Percentiles rank a stretch among this genome's conserved stretches.
Evolutionary conservation across 1,284 basidiomycete species (phyloP).

Genomic region (Phylloporus sp.): DNA sequence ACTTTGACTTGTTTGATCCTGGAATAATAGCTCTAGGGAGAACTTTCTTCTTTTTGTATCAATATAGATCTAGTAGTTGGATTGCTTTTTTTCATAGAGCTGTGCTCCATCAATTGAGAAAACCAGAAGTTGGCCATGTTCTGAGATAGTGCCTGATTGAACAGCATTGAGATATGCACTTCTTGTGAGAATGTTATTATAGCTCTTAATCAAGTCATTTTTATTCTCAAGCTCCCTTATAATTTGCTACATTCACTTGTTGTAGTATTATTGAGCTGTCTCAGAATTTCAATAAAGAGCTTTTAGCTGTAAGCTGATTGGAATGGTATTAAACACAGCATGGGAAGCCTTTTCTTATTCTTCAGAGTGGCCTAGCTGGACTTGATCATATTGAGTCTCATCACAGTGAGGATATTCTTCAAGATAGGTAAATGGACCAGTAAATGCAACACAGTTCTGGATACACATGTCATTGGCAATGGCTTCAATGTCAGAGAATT

Average conservation of each 20-base stretch:
- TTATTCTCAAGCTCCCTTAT: not conserved
- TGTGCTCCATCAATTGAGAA: conserved; percentile 4
- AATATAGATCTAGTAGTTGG: conserved; percentile 4
- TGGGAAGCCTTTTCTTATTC: not conserved
- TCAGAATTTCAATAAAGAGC: not conserved
- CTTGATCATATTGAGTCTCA: not conserved
- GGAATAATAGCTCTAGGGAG: conserved; percentile 6
- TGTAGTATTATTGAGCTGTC: not conserved
- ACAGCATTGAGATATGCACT: not conserved
- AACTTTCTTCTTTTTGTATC: conserved; percentile 15
- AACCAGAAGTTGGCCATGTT: not conserved
- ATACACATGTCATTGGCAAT: not conserved
- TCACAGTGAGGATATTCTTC: not conserved
- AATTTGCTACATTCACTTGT: not conserved
- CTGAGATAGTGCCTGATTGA: not conserved
- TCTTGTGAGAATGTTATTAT: not conserved
- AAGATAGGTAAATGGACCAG: not conserved
- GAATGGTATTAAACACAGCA: not conserved
- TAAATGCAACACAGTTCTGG: not conserved
- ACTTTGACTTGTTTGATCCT: conserved; percentile 7
- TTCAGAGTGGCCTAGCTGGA: too few relatives aligned
- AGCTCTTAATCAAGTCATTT: not conserved
- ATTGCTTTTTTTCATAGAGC: conserved; percentile 1
- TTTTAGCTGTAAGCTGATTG: not conserved
- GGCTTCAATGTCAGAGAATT: not conserved